Evolutionary conservation across 169 alveolate species (phyloP).

Genomic region (Plasmodium malariae): DNA sequence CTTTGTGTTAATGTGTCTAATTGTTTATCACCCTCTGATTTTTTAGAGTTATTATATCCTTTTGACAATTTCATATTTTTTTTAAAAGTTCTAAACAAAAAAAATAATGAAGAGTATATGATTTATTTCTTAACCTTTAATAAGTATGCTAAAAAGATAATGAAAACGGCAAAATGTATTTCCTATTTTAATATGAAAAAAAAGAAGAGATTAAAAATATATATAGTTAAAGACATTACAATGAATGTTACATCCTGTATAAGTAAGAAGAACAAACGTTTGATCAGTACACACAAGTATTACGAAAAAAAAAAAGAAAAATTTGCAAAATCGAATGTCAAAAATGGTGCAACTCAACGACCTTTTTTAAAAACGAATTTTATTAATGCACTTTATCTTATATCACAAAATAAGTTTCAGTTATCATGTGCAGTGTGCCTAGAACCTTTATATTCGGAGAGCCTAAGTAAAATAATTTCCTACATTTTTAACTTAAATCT

Average conservation of each 20-base stretch:
- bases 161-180: constrained; percentile 19
- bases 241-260: constrained; percentile 36
- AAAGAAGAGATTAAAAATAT: constrained; percentile 45
- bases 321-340: no score
- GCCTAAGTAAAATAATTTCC: constrained; percentile 37
- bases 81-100: constrained; percentile 63
- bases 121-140: constrained; percentile 55
- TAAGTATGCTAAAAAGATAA: constrained; percentile 37
- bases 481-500: constrained; percentile 32
- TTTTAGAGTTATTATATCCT: constrained; percentile 52
- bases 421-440: constrained; percentile 68
- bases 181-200: constrained; percentile 59
- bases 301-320: constrained; percentile 4
- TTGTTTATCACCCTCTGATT: constrained; percentile 64
- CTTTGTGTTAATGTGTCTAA: constrained; percentile 61
- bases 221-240: constrained; percentile 54
- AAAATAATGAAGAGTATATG: constrained; percentile 60
- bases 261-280: constrained; percentile 16
- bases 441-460: constrained; percentile 59
- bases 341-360: neutral
- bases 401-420: constrained; percentile 61
- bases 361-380: constrained; percentile 6
- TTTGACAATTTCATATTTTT: constrained; percentile 60
- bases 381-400: constrained; percentile 35
- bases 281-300: neutral